Base-by-base conservation (phyloP, 148 eudicot genomes). In the Polygonum aviculare region DNA sequence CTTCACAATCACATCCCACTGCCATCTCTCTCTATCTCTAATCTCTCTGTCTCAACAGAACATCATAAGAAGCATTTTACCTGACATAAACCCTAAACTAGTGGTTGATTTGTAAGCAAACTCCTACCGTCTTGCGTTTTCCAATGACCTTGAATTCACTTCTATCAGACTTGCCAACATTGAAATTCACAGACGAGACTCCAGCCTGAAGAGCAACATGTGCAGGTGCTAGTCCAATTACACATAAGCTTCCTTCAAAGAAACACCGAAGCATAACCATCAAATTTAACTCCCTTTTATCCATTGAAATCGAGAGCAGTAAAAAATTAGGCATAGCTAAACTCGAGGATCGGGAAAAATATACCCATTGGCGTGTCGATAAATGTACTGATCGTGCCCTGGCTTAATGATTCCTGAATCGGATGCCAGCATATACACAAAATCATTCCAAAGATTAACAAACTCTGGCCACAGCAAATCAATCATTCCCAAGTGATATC, bases 331-430 rank as follows among this genome's bases (percentile, higher is more conserved):
- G 47, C 3, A 41, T 5, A 14, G 4, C 3, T 15, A 21, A 14
- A 40, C 15, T 22, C 9, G n/a, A 76, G 52, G 18, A 21, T 54
- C 38, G 36, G 36, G 4, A n/a, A 36, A 36, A 33, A 8, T 44
- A 35, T 90, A 94, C 97, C 98, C 97, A 77, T 94, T 92, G 77
- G 97, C 88, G 81, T 94, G 98, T 15, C 96, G 97, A 83, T 89
- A 90, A 67, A 94, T 82, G 85, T 86, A 94, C 77, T 94, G 98
- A 85, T 94, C 98, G 80, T 94, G 93, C 7, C 93, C 98, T 44
- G 90, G 86, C 80, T 92, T 92, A 85, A 89, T 83, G 63, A 94
- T 59, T 59, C 35, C 3, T 10, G 3, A 26, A 22, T 10, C 33
- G 26, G 67, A 59, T 22, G 59, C 59, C 14, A 10, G 9, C 47